Base-by-base conservation (phyloP, 176 grass and related monocot species). In the Zea luxurians region DNA sequence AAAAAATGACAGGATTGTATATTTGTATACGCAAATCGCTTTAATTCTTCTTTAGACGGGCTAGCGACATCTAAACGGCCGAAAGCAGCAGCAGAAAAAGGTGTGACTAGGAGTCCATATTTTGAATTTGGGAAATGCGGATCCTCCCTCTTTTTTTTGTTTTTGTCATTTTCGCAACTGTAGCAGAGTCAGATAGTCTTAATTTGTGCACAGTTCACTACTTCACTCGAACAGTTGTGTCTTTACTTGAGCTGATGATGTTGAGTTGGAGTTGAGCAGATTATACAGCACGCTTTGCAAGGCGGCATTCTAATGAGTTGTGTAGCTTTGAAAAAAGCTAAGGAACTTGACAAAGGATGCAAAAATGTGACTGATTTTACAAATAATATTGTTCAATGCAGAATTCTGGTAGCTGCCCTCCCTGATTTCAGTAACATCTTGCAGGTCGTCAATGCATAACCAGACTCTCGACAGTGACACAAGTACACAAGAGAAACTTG, bases 51-150 rank as follows among this genome's bases (percentile, higher is more conserved):
- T 68, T 80, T 84, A 41, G 15, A 57, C 15, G 43, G 66, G 45
- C 48, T 80, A 71, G 86, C 11, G 71, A 76, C 58, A 63, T 48
- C 58, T 76, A 60, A 74, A 61, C 77, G 43, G 49, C 58, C 66
- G 34, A 64, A 87, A 58, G 73, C n/a, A 18, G 47, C n/a, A 52
- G 46, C 20, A 13, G 13, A 35, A 45, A 82, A 21, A 7, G 9
- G 45, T 65, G 13, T 65, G 80, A 11, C 20, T 73, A 13, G 70
- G 61, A 37, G 8, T 48, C 40, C 37, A 63, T 78, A 61, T 78
- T 64, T 73, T 57, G 38, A 72, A 72, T 54, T 61, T 42, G 2
- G 3, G 45, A 43, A 44, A 18, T 61, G 5, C n/a, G 43, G 70
- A 43, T 38, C 36, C 45, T 63, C 53, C 36, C 37, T 38, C 7